These are phyloP conservation scores for Tulasnella calospora DNA, from an alignment of 768 basidiomycete species.

Conservation along the genomic window DNA sequence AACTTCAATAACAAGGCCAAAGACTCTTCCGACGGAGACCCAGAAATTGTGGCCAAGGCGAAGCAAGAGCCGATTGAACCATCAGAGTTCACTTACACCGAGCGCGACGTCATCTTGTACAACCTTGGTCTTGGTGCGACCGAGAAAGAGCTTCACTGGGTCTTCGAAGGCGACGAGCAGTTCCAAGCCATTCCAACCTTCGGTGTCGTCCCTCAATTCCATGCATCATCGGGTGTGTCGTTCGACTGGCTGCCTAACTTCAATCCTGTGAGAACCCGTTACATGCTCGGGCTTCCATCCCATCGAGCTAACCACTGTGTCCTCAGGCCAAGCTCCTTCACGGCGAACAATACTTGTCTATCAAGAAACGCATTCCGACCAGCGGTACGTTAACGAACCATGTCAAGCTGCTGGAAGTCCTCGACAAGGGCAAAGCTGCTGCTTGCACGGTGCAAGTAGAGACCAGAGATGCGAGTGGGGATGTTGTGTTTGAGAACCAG, in stretches of 20 bases:
- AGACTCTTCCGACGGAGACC: conserved; percentile 52
- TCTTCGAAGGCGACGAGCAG: conserved; percentile 80
- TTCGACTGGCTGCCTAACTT: conserved; percentile 92
- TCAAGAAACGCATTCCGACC: conserved; percentile 82
- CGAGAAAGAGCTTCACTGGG: conserved; percentile 86
- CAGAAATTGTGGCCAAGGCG: conserved; percentile 72
- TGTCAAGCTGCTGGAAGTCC: conserved; percentile 66
- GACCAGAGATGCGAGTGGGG: conserved; percentile 78
- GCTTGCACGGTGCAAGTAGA: conserved; percentile 74
- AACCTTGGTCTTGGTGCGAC: conserved; percentile 93
- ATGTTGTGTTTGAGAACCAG: conserved; percentile 87
- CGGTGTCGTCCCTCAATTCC: conserved; percentile 90
- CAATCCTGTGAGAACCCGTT: conserved; percentile 63
- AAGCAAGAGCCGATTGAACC: conserved; percentile 57
- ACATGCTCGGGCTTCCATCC: neutral
- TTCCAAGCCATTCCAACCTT: conserved; percentile 89
- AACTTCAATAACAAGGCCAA: conserved; percentile 52
- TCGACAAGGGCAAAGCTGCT: conserved; percentile 92
- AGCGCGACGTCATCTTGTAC: conserved; percentile 90
- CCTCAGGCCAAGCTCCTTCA: conserved; percentile 88
- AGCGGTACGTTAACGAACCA: conserved; percentile 72
- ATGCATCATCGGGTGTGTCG: conserved; percentile 58
- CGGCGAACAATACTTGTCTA: conserved; percentile 91
- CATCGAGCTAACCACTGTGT: neutral
- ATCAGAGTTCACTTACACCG: conserved; percentile 67